Evolutionary conservation across 2,329 filamentous ascomycete species (phyloP), one percentile per base, ranked within the genome.

Genomic region (Geosmithia flava): DNA sequence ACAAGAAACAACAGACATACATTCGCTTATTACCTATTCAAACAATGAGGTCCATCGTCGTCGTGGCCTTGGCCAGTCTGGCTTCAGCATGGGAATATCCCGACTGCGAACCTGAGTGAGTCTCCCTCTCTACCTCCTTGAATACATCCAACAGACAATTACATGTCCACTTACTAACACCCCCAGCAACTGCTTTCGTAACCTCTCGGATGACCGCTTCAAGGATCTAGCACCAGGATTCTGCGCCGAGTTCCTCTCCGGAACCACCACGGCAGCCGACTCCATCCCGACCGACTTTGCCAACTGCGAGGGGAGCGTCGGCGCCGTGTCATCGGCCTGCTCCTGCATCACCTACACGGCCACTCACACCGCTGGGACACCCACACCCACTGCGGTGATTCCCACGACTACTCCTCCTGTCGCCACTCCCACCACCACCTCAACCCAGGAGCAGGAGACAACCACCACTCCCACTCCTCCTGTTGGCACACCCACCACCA

Each of bases 311-410:
- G 49, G 49, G 23, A 39, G 20, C 10, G 54, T 59, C 47, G 55
- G 52, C 17, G 51, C 49, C 15, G 52, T 60, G 42, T 60, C 56
- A 52, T 67, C 65, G 42, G 63, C 62, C 43, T 67, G 64, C 58
- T 65, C 63, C 6, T 67, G 63, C 56, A 56, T 66, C 43, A 58
- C 59, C 48, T 65, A 66, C 54, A 60, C 61, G 42, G 54, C 59
- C 42, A 63, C 61, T 19, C 58, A 60, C 50, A 53, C 53, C 13
- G 15, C 11, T 37, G 29, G 29, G 11, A 37, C 33, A 3, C 51
- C 48, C 39, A 50, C 48, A 17, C 51, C 33, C 11, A 41, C 45
- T 27, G 7, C 44, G 6, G 15, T 42, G 16, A 33, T 29, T 37
- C 6, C 47, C 20, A 46, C 52, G 20, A 33, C 46, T 6, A 20